Evolutionary conservation across 345 rosid genomes (phyloP).

Genomic region (Lepidium sativum): DNA sequence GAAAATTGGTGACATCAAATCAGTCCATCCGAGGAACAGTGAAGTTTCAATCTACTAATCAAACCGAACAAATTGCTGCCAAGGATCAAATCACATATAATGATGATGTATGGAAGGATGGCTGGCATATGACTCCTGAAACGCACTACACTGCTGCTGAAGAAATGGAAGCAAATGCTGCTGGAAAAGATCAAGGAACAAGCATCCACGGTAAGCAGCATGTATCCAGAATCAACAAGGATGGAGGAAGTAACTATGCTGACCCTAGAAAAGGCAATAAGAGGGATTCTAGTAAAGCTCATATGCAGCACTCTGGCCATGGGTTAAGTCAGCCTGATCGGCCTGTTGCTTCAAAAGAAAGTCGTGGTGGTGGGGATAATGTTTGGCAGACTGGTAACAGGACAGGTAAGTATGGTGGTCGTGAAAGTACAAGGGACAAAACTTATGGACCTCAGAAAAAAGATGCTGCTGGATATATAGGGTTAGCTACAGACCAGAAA

Average conservation of each 20-base stretch:
- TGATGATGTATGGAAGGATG: slow-evolving; percentile 48
- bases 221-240: slow-evolving; percentile 42
- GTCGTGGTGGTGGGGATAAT: slow-evolving; percentile 43
- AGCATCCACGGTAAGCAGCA: slow-evolving; percentile 47
- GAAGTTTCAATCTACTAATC: slow-evolving; percentile 34
- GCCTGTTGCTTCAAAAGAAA: slow-evolving; percentile 48
- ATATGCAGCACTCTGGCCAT: slow-evolving; percentile 31
- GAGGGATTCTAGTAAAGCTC: slow-evolving; percentile 33
- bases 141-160: slow-evolving; percentile 32
- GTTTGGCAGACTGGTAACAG: slow-evolving; percentile 42
- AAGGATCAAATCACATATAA: slow-evolving; percentile 40
- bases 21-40: slow-evolving; percentile 33
- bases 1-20: slow-evolving; percentile 25
- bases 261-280: slow-evolving; percentile 45
- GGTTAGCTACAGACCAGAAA: slow-evolving; percentile 44
- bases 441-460: slow-evolving; percentile 34
- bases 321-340: slow-evolving; percentile 38
- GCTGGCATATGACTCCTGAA: slow-evolving; percentile 48
- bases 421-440: slow-evolving; percentile 34
- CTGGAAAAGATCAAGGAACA: slow-evolving; percentile 46
- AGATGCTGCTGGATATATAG: slow-evolving; percentile 36
- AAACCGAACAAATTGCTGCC: slow-evolving; percentile 33
- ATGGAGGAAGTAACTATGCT: slow-evolving; percentile 35
- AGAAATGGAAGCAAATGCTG: slow-evolving; percentile 27
- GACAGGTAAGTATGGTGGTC: slow-evolving; percentile 35